Evolutionary conservation across 176 grass and related monocot genomes (phyloP), one percentile per base, ranked within the genome.

Genomic region (Olyra latifolia): DNA sequence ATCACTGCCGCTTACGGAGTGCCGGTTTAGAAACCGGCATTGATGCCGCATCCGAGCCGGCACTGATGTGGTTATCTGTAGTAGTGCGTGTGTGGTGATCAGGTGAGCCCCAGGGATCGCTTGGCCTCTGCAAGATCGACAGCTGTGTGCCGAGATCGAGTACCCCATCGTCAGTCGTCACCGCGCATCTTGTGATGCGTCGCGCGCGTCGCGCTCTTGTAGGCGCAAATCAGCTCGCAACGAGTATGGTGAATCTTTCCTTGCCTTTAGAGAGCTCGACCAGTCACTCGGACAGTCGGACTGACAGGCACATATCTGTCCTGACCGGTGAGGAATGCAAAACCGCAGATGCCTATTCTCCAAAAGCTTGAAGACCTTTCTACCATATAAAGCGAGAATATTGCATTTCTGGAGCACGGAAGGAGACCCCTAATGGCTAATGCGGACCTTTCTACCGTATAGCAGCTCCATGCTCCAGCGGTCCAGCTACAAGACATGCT

Each of bases 81-180:
- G n/a, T n/a, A n/a, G n/a, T n/a, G n/a, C n/a, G 53, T 19, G 20
- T 66, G 61, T 75, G 71, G 62, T 58, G 12, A 25, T 25, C 48
- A 45, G 48, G 70, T 23, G 19, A 35, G 7, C n/a, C 14, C 32
- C 13, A 12, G 22, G 14, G 52, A 16, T 52, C 19, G 39, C n/a
- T 30, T 50, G 74, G 55, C 71, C 61, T 56, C 25, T 7, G 24
- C 54, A 75, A 57, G 50, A 74, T 74, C 47, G 70, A 54, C 81
- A 66, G 15, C 30, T 66, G 45, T 53, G 69, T 27, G n/a, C n/a
- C n/a, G 32, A 4, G 32, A 35, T 35, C 29, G 41, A 73, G 15
- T 43, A 54, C 43, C 72, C 46, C 55, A 42, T 23, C 16, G 32
- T 35, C 32, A 35, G 32, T 4, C 32, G 32, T 35, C 32, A 35